phyloP scores from a whole-genome alignment of 2,329 filamentous ascomycete genomes.

The Phialophora expanda region DNA sequence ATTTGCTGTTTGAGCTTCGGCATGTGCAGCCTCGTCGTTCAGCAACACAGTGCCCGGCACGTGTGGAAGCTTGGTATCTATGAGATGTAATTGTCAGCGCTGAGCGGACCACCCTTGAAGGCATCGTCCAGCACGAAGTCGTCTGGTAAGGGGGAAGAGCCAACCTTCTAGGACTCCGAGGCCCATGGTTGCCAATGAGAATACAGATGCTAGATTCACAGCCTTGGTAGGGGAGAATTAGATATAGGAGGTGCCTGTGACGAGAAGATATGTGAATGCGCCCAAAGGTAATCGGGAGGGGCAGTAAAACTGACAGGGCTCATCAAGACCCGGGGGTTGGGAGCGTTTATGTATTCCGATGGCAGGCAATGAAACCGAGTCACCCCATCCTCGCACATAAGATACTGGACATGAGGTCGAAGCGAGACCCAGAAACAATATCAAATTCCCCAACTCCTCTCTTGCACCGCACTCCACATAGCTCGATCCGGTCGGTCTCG shows the following conservation, averaged over 20 bases:
- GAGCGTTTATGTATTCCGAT: conserved; percentile 2
- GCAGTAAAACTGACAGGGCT: not conserved
- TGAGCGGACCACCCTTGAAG: not conserved
- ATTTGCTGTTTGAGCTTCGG: conserved; percentile 11
- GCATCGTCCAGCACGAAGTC: not conserved
- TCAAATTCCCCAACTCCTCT: conserved; percentile 12
- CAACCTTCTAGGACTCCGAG: conserved; percentile 19
- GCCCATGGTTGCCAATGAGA: conserved; percentile 6
- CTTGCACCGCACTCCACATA: conserved; percentile 13
- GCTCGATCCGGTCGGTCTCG: conserved; percentile 10
- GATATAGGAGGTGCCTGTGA: not conserved
- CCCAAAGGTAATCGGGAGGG: not conserved
- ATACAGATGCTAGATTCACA: not conserved
- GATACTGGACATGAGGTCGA: conserved; percentile 1
- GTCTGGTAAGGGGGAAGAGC: not conserved
- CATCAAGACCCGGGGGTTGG: not conserved
- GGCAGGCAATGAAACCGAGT: not conserved
- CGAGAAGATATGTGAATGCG: not conserved
- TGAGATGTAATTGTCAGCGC: not conserved
- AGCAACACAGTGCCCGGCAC: conserved; percentile 28
- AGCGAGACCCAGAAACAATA: conserved; percentile 3
- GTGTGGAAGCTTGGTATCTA: conserved; percentile 21
- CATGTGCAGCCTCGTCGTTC: conserved; percentile 18
- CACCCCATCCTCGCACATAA: not conserved
- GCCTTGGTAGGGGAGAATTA: not conserved